Percentiles rank a stretch among this genome's conserved stretches.
Conservation (phyloP, 805 yeast genomes). For the Debaryomyces prosopidis region DNA sequence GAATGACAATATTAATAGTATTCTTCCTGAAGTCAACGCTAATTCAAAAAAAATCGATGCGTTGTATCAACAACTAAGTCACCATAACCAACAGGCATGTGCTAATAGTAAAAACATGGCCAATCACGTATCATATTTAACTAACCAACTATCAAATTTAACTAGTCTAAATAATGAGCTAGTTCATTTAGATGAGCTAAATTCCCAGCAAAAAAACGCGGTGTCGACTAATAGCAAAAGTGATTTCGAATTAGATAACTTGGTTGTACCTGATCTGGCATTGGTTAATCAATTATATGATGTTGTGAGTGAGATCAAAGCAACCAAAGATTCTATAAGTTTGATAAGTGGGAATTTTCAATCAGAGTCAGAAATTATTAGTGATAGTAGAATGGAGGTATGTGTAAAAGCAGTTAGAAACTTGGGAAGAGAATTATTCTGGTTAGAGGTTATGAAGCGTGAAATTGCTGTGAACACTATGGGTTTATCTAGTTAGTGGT, state of each 20-base stretch:
- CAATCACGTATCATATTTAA: slow-evolving; percentile 28
- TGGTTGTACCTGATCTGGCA: slow-evolving; percentile 40
- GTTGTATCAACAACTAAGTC: slow-evolving; percentile 30
- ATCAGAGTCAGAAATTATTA: slow-evolving; percentile 32
- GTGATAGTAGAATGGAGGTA: slow-evolving; percentile 30
- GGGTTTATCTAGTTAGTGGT: slow-evolving; percentile 8
- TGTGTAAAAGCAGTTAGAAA: slow-evolving; percentile 37
- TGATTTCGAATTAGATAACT: slow-evolving; percentile 29
- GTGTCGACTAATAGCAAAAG: slow-evolving; percentile 14
- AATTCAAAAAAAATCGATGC: slow-evolving; percentile 23
- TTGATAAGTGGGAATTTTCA: slow-evolving; percentile 54
- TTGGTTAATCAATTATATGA: slow-evolving; percentile 61
- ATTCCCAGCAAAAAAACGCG: slow-evolving; percentile 16
- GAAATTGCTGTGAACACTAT: slow-evolving; percentile 28
- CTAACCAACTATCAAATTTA: slow-evolving; percentile 22
- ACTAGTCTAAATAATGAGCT: slow-evolving; percentile 26
- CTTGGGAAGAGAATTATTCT: slow-evolving; percentile 41
- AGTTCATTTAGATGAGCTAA: slow-evolving; percentile 21
- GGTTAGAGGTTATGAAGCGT: slow-evolving; percentile 37
- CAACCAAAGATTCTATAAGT: slow-evolving; percentile 67
- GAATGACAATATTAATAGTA: slow-evolving; percentile 8
- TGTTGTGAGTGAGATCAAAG: slow-evolving; percentile 63
- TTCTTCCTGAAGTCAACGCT: slow-evolving; percentile 12
- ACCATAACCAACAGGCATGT: slow-evolving; percentile 36
- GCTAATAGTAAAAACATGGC: slow-evolving; percentile 34